Evolutionary conservation across 257 asterid genomes (phyloP), one percentile per base, ranked within the genome.

Genomic region (Ilex aquifolium): DNA sequence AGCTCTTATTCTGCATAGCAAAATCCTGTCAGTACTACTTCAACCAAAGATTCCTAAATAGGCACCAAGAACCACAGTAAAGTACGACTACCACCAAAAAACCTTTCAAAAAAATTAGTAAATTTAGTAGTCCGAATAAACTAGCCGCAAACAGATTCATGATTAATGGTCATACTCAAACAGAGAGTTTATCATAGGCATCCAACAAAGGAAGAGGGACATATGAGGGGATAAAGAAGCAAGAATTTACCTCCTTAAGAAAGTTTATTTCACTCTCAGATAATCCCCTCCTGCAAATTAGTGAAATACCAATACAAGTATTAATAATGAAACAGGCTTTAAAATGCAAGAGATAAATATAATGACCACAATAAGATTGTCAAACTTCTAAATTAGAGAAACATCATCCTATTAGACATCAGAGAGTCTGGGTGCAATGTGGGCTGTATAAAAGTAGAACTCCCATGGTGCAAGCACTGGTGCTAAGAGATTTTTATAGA

Each of bases 271-370:
- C 99, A 21, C 84, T 53, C 78, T 83, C 90, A 17, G 97, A 92
- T 76, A 89, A 83, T 67, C 99, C 99, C 80, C 96, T 79, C 95
- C 99, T 92, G 85, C 64, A 71, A 69, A 69, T 65, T 64, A 72
- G 39, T 71, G 31, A 72, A 59, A 62, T 67, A 77, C 74, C 63
- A 56, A 68, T 51, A 57, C 49, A 64, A 67, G 64, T 61, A 56
- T 51, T 59, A 29, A 73, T 73, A 76, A 70, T 51, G 15, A 32
- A 15, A 42, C 42, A 59, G 56, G 31, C n/a, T 61, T 39, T 30
- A 31, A 58, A 63, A 63, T 13, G 62, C 62, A 8, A 36, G 8
- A 36, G 42, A 36, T 36, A 4, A 36, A 36, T 36, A 4, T 36
- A 36, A 36, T 8, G 2, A 36, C 7, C 42, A 36, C 42, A 36